A percentile compares a stretch with the other conserved stretches of the same genome.
Evolutionary conservation across 441 rosid species (phyloP).

Genomic region (Adansonia madagascariensis): DNA sequence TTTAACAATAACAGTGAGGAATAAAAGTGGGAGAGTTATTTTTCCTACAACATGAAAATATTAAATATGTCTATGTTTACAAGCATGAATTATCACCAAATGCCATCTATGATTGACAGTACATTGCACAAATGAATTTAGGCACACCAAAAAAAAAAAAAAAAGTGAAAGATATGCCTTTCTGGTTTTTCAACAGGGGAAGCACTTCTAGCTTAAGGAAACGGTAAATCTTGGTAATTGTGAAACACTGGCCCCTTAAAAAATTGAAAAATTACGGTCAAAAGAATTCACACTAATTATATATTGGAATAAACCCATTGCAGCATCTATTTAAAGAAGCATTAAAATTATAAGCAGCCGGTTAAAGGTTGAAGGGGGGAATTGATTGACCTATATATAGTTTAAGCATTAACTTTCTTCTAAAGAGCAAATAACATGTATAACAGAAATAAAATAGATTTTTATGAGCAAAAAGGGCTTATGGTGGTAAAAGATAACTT

Average conservation of each 20-base stretch:
- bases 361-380: not conserved
- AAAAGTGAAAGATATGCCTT: not conserved
- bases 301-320: not conserved
- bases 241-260: not conserved
- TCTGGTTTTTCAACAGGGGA: not conserved
- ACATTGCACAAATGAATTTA: constrained; percentile 26
- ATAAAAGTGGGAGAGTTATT: constrained; percentile 26
- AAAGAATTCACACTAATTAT: constrained; percentile 5
- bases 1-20: constrained; percentile 38
- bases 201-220: not conserved
- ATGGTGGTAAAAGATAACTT: not conserved
- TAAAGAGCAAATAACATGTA: not conserved
- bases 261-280: not conserved
- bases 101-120: constrained; percentile 53
- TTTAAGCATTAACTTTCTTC: constrained; percentile 1
- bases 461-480: not conserved
- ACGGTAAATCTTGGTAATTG: not conserved
- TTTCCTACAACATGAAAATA: constrained; percentile 2
- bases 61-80: constrained; percentile 14
- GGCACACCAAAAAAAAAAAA: not conserved
- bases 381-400: not conserved
- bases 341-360: not conserved
- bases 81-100: constrained; percentile 46
- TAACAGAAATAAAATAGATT: not conserved
- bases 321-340: not conserved